Evolutionary conservation across 208 protist species (phyloP), one percentile per base, ranked within the genome.

Genomic region (Blastocrithidia nonstop): DNA sequence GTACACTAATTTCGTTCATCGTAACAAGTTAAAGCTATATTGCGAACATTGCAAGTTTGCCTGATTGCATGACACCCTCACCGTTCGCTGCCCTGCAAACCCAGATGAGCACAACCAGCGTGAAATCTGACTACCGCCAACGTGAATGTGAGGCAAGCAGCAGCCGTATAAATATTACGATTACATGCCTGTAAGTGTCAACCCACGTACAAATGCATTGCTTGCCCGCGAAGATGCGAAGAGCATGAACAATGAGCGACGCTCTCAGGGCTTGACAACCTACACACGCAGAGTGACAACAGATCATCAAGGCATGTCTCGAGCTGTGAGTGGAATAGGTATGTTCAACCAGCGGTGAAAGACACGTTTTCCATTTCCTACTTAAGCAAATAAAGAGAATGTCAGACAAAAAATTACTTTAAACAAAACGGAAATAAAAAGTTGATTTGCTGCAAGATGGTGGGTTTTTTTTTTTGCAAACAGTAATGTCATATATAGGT

Each of bases 121-220:
- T 8, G 80, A 89, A 56, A 83, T 83, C 43, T 89, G 80, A 76
- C 56, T 89, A 15, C 57, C 82, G 38, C 71, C 74, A 45, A 84
- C 80, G 39, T 89, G 80, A 76, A 89, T 66, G 56, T 89, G 75
- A 73, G 72, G 73, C 4, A 85, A 73, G 57, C 80, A 89, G 51
- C 80, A 86, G 50, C 80, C 80, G 6, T 83, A 66, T 43, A 54
- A 86, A 37, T 89, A 84, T 62, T 81, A 83, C 56, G 83, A 81
- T 47, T 86, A 90, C 57, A 60, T 90, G 63, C 71, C 75, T 0
- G 52, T 60, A 22, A 77, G 71, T 24, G 71, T 68, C 28, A 84
- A 86, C 42, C 80, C 80, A 16, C 66, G 80, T 19, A 90, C 80
- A 11, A 47, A 54, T 6, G 82, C 82, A 73, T 64, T 39, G 0